phyloP scores from a whole-genome alignment of 371 early-diverging fungal genomes.

The Rhizopus arrhizus region DNA sequence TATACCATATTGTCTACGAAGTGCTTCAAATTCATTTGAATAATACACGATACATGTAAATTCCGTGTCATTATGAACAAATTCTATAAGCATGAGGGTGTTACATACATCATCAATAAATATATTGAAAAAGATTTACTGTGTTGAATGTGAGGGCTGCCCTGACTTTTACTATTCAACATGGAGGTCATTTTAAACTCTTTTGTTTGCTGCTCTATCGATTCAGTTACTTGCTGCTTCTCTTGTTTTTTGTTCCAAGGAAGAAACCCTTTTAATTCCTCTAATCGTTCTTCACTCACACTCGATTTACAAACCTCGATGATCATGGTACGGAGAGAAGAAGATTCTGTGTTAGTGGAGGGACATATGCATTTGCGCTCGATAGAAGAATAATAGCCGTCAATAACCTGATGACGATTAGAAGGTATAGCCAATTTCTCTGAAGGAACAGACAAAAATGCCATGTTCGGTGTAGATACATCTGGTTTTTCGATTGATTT shows the following conservation, averaged over 20 bases:
- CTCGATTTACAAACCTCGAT: conserved; percentile 38
- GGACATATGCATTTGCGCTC: conserved; percentile 42
- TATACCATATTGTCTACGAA: conserved; percentile 79
- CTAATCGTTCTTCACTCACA: conserved; percentile 29
- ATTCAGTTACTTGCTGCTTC: conserved; percentile 11
- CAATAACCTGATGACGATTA: conserved; percentile 17
- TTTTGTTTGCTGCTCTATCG: conserved; percentile 20
- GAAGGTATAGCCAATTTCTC: neutral
- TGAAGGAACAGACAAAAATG: neutral
- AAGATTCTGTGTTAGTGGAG: conserved; percentile 35
- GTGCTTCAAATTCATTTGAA: conserved; percentile 83
- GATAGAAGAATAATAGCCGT: conserved; percentile 39
- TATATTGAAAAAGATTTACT: conserved; percentile 25
- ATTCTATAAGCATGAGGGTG: conserved; percentile 42
- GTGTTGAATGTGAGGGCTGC: conserved; percentile 48
- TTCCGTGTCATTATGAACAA: conserved; percentile 69
- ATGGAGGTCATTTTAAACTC: conserved; percentile 35
- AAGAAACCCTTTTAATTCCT: conserved; percentile 16
- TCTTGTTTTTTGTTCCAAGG: conserved; percentile 19
- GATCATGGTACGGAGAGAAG: conserved; percentile 45
- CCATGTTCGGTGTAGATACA: neutral
- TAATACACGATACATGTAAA: conserved; percentile 85
- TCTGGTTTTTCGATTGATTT: neutral
- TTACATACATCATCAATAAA: too few relatives aligned
- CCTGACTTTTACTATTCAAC: neutral